Conservation (phyloP, 2,329 filamentous ascomycete species). For the Diaporthe batatas region DNA sequence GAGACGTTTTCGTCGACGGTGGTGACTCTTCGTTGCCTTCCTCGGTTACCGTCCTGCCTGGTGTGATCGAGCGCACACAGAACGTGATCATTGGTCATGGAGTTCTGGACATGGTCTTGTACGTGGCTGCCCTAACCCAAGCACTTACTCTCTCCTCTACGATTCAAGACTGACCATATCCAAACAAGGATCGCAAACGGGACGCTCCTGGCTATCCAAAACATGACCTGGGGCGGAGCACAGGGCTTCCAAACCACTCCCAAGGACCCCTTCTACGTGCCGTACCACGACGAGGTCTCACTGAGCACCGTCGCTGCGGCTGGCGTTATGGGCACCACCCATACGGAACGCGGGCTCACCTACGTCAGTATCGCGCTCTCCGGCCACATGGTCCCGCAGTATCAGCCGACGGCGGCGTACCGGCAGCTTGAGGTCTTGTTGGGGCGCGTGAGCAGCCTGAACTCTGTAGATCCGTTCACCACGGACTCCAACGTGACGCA, state of each 20-base stretch:
- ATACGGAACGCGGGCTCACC: constrained; percentile 82
- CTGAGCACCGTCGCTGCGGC: constrained; percentile 64
- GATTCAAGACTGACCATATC: constrained; percentile 24
- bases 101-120: constrained; percentile 73
- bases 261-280: constrained; percentile 73
- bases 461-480: constrained; percentile 55
- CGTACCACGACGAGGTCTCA: constrained; percentile 66
- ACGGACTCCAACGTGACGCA: constrained; percentile 47
- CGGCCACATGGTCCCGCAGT: constrained; percentile 79
- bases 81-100: constrained; percentile 80
- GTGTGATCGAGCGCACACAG: constrained; percentile 77
- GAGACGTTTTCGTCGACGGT: constrained; percentile 54
- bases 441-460: constrained; percentile 73
- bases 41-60: constrained; percentile 60
- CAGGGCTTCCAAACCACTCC: constrained; percentile 76
- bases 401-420: constrained; percentile 76
- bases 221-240: constrained; percentile 80
- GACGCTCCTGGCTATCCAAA: constrained; percentile 77
- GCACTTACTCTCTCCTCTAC: background rate
- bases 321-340: constrained; percentile 77
- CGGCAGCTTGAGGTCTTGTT: constrained; percentile 82
- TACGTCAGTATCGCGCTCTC: constrained; percentile 73
- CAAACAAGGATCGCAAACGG: constrained; percentile 65
- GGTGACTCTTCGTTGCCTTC: constrained; percentile 44
- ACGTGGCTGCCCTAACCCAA: background rate